Conservation (phyloP, 2,329 filamentous ascomycete genomes). For the Blumeria hordei region DNA sequence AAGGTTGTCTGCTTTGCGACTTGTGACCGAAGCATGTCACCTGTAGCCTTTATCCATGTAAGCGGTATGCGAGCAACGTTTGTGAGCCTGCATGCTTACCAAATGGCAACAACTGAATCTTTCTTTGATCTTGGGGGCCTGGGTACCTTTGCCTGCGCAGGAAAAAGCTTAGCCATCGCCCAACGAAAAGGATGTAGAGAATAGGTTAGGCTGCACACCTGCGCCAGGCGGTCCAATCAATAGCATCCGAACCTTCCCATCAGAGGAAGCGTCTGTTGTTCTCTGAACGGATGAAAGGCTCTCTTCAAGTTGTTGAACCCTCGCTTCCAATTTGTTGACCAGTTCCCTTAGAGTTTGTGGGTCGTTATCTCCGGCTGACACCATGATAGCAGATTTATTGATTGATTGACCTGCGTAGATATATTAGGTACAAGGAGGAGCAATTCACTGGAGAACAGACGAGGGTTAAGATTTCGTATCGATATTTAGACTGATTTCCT, state of each 20-base stretch:
- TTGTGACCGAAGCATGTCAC: constrained; percentile 96
- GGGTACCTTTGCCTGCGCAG: constrained; percentile 76
- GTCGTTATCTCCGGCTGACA: constrained; percentile 55
- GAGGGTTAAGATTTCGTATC: no score
- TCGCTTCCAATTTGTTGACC: constrained; percentile 60
- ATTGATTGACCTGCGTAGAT: neutral
- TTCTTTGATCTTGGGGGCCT: constrained; percentile 94
- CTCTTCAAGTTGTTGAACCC: constrained; percentile 65
- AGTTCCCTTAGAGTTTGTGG: constrained; percentile 67
- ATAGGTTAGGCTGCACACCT: constrained; percentile 33
- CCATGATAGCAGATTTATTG: constrained; percentile 35
- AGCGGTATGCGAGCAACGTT: neutral
- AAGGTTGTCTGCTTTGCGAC: constrained; percentile 92
- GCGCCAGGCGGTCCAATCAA: constrained; percentile 93
- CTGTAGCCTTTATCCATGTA: constrained; percentile 46
- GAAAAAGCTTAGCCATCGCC: neutral
- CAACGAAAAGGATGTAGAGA: neutral
- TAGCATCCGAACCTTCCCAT: constrained; percentile 65
- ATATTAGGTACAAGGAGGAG: no score
- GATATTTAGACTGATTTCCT: no score
- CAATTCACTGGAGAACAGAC: no score
- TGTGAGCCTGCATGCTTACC: constrained; percentile 27
- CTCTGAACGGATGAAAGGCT: constrained; percentile 32
- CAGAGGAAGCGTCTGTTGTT: constrained; percentile 28
- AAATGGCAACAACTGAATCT: constrained; percentile 94